Percentiles rank a stretch among this genome's conserved stretches.
Conservation (phyloP, 1,139 yeast genomes). For the Suhomyces taliae region DNA sequence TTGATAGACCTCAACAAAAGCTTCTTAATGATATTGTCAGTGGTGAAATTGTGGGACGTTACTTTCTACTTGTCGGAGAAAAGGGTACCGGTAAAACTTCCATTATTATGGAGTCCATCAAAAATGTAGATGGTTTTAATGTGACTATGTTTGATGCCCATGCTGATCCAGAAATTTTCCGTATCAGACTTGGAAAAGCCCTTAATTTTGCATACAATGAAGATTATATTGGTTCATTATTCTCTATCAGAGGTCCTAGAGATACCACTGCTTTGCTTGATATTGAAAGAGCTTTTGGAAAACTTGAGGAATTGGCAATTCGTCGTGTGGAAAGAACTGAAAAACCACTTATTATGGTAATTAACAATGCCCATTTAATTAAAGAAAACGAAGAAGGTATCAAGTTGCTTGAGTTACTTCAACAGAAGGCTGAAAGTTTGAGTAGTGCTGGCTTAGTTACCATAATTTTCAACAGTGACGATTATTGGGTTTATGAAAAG, state of each 20-base stretch:
- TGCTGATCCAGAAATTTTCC: conserved; percentile 80
- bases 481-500: conserved; percentile 84
- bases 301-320: conserved; percentile 72
- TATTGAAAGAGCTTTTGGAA: conserved; percentile 78
- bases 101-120: conserved; percentile 67
- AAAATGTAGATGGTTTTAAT: conserved; percentile 60
- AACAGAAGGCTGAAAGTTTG: conserved; percentile 78
- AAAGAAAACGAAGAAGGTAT: conserved; percentile 72
- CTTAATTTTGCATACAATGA: conserved; percentile 72
- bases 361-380: conserved; percentile 74
- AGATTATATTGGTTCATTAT: conserved; percentile 79
- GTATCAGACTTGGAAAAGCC: conserved; percentile 75
- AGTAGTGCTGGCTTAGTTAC: conserved; percentile 79
- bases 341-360: conserved; percentile 65
- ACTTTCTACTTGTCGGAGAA: conserved; percentile 74
- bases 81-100: conserved; percentile 88
- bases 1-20: conserved; percentile 67
- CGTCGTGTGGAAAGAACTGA: conserved; percentile 34
- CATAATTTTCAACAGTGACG: conserved; percentile 77
- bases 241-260: conserved; percentile 82
- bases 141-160: conserved; percentile 81
- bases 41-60: conserved; percentile 66
- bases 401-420: conserved; percentile 70
- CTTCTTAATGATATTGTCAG: conserved; percentile 63
- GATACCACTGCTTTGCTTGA: conserved; percentile 82